Conservation (phyloP, 2,329 filamentous ascomycete species). For the Davidsoniella virescens region DNA sequence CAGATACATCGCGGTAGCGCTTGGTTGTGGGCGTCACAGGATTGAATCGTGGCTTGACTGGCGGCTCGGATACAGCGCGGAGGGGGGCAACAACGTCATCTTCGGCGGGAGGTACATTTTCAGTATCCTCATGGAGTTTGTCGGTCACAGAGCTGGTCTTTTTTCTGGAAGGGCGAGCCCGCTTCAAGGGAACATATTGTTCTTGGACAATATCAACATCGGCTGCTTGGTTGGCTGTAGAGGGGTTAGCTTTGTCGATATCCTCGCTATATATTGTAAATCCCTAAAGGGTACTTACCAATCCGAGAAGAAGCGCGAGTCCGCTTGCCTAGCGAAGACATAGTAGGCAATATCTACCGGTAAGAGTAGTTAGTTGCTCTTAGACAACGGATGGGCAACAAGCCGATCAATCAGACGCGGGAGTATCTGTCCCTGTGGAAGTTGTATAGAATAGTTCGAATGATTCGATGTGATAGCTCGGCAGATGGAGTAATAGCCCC, state of each 20-base stretch:
- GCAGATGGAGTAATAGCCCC: too few relatives aligned
- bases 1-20: slow-evolving; percentile 63
- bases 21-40: slow-evolving; percentile 57
- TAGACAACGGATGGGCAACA: too few relatives aligned
- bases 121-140: slow-evolving; percentile 2
- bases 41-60: slow-evolving; percentile 9
- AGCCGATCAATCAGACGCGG: too few relatives aligned
- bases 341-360: background rate
- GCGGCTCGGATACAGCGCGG: slow-evolving; percentile 5
- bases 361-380: slow-evolving; percentile 3
- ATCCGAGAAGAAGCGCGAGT: slow-evolving; percentile 11
- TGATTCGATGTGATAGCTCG: background rate
- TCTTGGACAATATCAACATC: slow-evolving; percentile 4
- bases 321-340: slow-evolving; percentile 12
- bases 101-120: slow-evolving; percentile 9
- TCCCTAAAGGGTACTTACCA: slow-evolving; percentile 5
- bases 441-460: background rate
- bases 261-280: background rate
- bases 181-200: slow-evolving; percentile 1
- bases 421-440: background rate
- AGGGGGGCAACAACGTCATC: background rate
- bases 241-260: background rate
- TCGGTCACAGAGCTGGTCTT: background rate
- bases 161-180: slow-evolving; percentile 1
- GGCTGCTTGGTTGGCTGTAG: background rate